Percentiles rank a stretch among this genome's conserved stretches.
These are phyloP conservation scores for Lithohypha guttulata DNA, from an alignment of 2,329 filamentous ascomycete species.

Conservation along the genomic window DNA sequence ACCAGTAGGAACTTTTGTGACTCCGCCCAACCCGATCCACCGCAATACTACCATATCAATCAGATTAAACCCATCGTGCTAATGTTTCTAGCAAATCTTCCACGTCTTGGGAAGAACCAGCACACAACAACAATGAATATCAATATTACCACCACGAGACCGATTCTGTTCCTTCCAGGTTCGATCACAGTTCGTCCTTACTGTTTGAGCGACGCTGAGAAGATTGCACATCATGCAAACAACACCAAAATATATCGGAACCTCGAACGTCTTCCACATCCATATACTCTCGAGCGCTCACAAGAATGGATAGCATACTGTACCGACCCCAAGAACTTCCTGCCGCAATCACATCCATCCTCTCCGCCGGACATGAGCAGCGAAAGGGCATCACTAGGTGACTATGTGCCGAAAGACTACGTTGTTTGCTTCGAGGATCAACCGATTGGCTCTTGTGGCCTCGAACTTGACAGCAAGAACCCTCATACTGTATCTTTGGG, in stretches of 20 bases:
- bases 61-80: no score
- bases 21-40: no score
- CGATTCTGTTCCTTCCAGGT: conserved; percentile 1
- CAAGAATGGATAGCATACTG: conserved; percentile 4
- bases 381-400: no score
- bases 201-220: not conserved
- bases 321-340: not conserved
- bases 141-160: not conserved
- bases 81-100: no score
- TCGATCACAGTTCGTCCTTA: not conserved
- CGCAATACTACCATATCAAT: no score
- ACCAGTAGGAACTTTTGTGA: no score
- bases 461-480: not conserved
- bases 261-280: conserved; percentile 7
- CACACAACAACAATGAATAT: no score
- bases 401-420: conserved; percentile 7
- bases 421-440: conserved; percentile 7
- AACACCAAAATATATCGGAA: conserved; percentile 12
- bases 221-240: conserved; percentile 16
- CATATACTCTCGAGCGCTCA: conserved; percentile 6
- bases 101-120: no score
- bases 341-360: no score
- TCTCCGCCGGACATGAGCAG: no score
- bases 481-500: not conserved
- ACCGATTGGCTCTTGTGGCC: conserved; percentile 7